Conservation (phyloP, 768 basidiomycete genomes). For the Gelatoporia subvermispora region DNA sequence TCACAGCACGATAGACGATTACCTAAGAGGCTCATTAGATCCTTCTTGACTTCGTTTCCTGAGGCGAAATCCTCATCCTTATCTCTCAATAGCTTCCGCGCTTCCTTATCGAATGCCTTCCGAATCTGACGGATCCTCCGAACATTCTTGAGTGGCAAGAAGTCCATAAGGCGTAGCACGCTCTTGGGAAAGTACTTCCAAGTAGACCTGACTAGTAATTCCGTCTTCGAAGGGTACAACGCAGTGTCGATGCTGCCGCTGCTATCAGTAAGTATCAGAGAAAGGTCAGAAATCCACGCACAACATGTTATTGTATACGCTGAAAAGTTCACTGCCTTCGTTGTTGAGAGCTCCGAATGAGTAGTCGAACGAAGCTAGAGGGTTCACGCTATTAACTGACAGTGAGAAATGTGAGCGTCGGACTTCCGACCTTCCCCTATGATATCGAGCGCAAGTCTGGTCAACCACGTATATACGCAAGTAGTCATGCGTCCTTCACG, state of each 20-base stretch:
- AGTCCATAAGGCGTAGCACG: slow-evolving; percentile 6
- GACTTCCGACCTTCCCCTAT: slow-evolving; percentile 16
- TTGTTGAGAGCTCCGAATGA: slow-evolving; percentile 14
- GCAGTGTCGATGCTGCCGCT: slow-evolving; percentile 4
- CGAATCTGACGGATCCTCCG: slow-evolving; percentile 5
- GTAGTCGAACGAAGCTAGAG: slow-evolving; percentile 18
- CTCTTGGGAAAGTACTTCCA: slow-evolving; percentile 17
- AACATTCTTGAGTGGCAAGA: slow-evolving; percentile 7
- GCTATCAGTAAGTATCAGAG: not conserved
- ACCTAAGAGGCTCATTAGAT: slow-evolving; percentile 18
- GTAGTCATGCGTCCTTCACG: not conserved
- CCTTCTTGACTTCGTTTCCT: slow-evolving; percentile 6
- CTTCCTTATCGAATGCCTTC: slow-evolving; percentile 6
- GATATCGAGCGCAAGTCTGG: slow-evolving; percentile 17
- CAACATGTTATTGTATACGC: slow-evolving; percentile 16
- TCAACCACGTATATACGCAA: slow-evolving; percentile 12
- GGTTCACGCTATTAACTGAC: not conserved
- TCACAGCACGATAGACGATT: not conserved
- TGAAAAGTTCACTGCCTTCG: slow-evolving; percentile 3
- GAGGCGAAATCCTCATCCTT: slow-evolving; percentile 1
- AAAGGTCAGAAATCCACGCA: not conserved
- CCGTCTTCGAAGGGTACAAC: slow-evolving; percentile 2
- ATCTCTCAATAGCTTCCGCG: slow-evolving; percentile 2
- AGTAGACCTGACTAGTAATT: slow-evolving; percentile 10
- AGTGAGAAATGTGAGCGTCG: not conserved